Percentiles rank a stretch among this genome's conserved stretches.
These are phyloP conservation scores for Aurinia saxatilis DNA, from an alignment of 345 rosid species.

Conservation along the genomic window DNA sequence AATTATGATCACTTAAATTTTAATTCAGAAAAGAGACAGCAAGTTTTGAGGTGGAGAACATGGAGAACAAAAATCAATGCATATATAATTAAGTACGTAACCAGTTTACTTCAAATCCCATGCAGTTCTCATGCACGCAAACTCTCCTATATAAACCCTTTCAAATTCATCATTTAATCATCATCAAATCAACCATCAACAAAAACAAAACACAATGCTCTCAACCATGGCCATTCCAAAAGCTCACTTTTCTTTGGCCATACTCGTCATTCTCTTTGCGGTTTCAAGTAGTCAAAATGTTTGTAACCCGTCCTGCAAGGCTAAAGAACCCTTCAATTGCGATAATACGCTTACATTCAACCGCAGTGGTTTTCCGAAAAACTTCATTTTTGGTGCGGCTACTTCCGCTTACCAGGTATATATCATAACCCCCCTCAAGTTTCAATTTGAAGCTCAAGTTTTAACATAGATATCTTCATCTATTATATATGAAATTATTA, in stretches of 20 bases:
- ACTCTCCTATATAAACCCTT: neutral
- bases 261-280: neutral
- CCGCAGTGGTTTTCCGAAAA: neutral
- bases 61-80: neutral
- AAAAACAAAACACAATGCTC: too few species aligned
- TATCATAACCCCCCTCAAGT: too few species aligned
- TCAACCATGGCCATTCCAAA: neutral
- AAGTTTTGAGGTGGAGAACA: neutral
- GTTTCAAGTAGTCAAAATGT: slow-evolving; percentile 1
- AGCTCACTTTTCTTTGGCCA: slow-evolving; percentile 4
- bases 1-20: neutral
- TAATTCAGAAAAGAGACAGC: neutral
- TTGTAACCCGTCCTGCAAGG: slow-evolving; percentile 11
- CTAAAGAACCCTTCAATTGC: slow-evolving; percentile 14
- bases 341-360: slow-evolving; percentile 9
- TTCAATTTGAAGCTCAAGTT: too few species aligned
- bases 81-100: neutral
- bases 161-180: neutral
- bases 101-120: too few species aligned
- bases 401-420: slow-evolving; percentile 19
- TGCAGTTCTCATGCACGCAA: slow-evolving; percentile 8
- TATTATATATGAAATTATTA: too few species aligned
- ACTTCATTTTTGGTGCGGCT: slow-evolving; percentile 17
- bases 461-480: too few species aligned
- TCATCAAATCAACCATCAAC: too few species aligned